Percentiles rank a stretch among this genome's conserved stretches.
phyloP scores from a whole-genome alignment of 495 filamentous ascomycete species.

The Aspergillus wentii region DNA sequence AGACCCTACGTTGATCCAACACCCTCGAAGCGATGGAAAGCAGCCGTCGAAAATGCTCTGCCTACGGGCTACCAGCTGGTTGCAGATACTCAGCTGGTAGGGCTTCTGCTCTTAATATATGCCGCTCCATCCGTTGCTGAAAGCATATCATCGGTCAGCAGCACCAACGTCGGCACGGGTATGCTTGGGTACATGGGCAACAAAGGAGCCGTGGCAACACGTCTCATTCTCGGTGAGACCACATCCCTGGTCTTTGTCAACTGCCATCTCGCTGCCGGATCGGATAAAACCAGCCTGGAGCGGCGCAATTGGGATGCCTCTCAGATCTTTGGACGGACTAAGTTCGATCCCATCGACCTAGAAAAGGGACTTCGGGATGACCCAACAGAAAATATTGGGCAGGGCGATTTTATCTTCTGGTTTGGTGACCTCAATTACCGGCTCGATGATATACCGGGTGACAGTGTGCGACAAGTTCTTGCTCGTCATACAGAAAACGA shows the following conservation, averaged over 20 bases:
- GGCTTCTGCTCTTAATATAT: slow-evolving; percentile 80
- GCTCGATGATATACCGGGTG: slow-evolving; percentile 79
- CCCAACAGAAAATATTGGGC: slow-evolving; percentile 66
- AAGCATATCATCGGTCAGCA: slow-evolving; percentile 71
- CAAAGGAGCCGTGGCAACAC: slow-evolving; percentile 81
- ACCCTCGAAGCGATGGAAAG: slow-evolving; percentile 73
- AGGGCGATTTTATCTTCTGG: slow-evolving; percentile 93
- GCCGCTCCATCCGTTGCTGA: slow-evolving; percentile 69
- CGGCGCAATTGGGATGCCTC: slow-evolving; percentile 84
- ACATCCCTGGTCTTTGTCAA: slow-evolving; percentile 87
- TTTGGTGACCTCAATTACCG: slow-evolving; percentile 97
- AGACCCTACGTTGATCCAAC: slow-evolving; percentile 69
- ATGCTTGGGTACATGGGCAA: slow-evolving; percentile 92
- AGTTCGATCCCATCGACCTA: slow-evolving; percentile 65
- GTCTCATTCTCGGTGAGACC: slow-evolving; percentile 84
- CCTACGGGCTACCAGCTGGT: slow-evolving; percentile 73
- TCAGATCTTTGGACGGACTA: slow-evolving; percentile 68
- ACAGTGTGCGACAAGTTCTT: slow-evolving; percentile 82
- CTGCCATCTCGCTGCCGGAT: slow-evolving; percentile 82
- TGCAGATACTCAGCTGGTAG: slow-evolving; percentile 78
- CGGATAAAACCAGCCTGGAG: slow-evolving; percentile 70
- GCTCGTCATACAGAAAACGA: slow-evolving; percentile 76
- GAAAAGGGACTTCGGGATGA: slow-evolving; percentile 45
- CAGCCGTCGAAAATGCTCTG: slow-evolving; percentile 61
- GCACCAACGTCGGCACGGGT: slow-evolving; percentile 76